Percentiles rank a stretch among this genome's conserved stretches.
These are phyloP conservation scores for Trichopus zeylanicus DNA, from an alignment of 116 monocot species.

Conservation along the genomic window DNA sequence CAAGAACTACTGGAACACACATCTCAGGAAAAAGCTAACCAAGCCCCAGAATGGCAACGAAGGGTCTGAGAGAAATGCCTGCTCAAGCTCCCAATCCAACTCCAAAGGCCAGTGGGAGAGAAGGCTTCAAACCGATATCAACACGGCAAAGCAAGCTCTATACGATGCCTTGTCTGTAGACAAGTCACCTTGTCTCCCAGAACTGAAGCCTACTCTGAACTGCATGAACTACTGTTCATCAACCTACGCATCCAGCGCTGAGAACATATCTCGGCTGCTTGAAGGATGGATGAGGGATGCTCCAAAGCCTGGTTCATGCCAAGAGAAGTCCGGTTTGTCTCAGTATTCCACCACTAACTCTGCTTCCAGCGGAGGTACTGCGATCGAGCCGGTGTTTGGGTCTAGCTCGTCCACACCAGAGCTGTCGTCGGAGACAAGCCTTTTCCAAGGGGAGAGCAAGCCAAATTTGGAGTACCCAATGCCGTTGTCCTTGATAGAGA, in stretches of 20 bases:
- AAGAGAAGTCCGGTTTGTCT: conserved; percentile 15
- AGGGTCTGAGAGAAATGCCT: too few relatives aligned
- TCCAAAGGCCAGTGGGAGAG: conserved; percentile 91
- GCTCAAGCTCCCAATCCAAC: conserved; percentile 3
- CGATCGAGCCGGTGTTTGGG: conserved; percentile 3
- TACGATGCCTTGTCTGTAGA: conserved; percentile 61
- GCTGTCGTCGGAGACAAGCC: conserved; percentile 15
- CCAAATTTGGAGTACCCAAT: conserved; percentile 4
- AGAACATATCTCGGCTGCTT: conserved; percentile 73
- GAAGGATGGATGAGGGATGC: conserved; percentile 50
- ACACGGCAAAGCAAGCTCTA: conserved; percentile 70
- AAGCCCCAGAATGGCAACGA: conserved; percentile 6
- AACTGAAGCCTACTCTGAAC: conserved; percentile 7
- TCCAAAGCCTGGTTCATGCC: neutral
- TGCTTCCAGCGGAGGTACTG: neutral
- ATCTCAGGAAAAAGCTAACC: conserved; percentile 68
- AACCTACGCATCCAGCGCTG: conserved; percentile 65
- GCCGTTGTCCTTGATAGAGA: conserved; percentile 64
- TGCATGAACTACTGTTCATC: neutral
- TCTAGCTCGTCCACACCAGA: conserved; percentile 28
- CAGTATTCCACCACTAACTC: conserved; percentile 12
- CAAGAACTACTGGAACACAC: conserved; percentile 97
- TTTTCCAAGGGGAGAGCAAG: conserved; percentile 25
- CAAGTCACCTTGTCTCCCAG: conserved; percentile 7
- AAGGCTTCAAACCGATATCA: conserved; percentile 76